These are phyloP conservation scores for Solanum hybrid DNA, from an alignment of 305 asterid genomes.

Conservation along the genomic window DNA sequence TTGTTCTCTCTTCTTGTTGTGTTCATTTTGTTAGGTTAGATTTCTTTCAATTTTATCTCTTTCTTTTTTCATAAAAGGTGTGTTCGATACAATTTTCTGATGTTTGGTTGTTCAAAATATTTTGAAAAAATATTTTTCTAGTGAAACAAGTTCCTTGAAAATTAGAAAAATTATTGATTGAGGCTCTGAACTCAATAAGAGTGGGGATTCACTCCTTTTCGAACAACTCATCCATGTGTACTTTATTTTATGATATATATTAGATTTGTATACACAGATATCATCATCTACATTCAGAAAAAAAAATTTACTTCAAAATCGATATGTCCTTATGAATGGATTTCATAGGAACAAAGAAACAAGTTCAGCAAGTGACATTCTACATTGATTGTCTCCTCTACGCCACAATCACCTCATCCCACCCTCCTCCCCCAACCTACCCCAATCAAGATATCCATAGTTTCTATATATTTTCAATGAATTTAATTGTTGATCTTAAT, in stretches of 20 bases:
- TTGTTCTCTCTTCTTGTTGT: background rate
- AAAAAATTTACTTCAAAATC: background rate
- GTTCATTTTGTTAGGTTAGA: background rate
- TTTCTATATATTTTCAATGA: background rate
- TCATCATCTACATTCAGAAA: background rate
- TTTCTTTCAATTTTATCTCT: background rate
- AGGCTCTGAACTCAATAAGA: rapidly evolving
- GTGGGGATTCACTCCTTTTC: background rate
- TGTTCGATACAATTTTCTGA: background rate
- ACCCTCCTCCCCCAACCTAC: background rate
- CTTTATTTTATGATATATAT: background rate
- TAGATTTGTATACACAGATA: background rate
- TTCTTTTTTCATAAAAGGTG: background rate
- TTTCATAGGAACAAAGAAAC: background rate
- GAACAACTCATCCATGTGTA: background rate
- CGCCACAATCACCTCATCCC: background rate
- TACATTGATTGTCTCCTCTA: background rate
- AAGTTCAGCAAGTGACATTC: background rate
- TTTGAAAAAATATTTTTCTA: background rate
- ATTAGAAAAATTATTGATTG: background rate
- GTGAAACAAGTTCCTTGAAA: background rate
- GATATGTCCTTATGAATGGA: no score
- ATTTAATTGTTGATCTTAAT: background rate
- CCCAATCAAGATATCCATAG: background rate
- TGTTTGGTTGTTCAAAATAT: rapidly evolving